phyloP scores from a whole-genome alignment of 352 stramenopile genomes.

The Globisporangium yorkense region DNA sequence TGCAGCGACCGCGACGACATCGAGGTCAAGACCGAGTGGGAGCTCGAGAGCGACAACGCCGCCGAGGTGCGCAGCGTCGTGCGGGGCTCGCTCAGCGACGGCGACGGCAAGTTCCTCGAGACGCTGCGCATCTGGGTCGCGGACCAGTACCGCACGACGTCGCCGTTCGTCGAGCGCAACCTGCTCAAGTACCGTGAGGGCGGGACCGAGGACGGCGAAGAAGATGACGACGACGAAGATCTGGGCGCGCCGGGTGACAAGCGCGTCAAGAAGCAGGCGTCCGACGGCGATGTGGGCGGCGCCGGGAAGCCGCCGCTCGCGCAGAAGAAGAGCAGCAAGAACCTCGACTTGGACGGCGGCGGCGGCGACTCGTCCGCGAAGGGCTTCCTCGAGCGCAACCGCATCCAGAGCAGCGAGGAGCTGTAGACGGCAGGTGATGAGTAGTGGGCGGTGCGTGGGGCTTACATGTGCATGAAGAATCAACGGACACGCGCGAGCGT shows the following conservation, averaged over 20 bases:
- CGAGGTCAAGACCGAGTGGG: constrained; percentile 83
- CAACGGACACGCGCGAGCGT: too few species aligned
- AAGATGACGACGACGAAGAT: constrained; percentile 14
- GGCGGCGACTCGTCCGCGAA: constrained; percentile 24
- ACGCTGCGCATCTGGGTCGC: constrained; percentile 82
- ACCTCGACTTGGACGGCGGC: constrained; percentile 7
- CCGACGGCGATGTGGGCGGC: constrained; percentile 7
- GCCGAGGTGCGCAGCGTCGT: constrained; percentile 60
- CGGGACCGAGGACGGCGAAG: constrained; percentile 39
- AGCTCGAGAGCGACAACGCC: constrained; percentile 70
- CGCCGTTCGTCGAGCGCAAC: constrained; percentile 79
- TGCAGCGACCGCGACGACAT: constrained; percentile 78
- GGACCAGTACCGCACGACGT: constrained; percentile 82
- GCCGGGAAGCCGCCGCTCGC: constrained; percentile 13
- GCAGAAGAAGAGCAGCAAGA: constrained; percentile 17
- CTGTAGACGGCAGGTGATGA: constrained; percentile 23
- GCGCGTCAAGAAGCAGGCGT: constrained; percentile 1
- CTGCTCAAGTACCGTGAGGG: constrained; percentile 77
- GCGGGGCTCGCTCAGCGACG: constrained; percentile 47
- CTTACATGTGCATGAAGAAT: not conserved
- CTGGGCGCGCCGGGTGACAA: constrained; percentile 10
- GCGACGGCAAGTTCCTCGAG: constrained; percentile 68
- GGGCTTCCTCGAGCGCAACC: constrained; percentile 45
- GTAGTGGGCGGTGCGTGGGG: not conserved
- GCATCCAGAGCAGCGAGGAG: constrained; percentile 49